Base-by-base conservation (phyloP, 139 green algal species). In the Spirogloea muscicola region DNA sequence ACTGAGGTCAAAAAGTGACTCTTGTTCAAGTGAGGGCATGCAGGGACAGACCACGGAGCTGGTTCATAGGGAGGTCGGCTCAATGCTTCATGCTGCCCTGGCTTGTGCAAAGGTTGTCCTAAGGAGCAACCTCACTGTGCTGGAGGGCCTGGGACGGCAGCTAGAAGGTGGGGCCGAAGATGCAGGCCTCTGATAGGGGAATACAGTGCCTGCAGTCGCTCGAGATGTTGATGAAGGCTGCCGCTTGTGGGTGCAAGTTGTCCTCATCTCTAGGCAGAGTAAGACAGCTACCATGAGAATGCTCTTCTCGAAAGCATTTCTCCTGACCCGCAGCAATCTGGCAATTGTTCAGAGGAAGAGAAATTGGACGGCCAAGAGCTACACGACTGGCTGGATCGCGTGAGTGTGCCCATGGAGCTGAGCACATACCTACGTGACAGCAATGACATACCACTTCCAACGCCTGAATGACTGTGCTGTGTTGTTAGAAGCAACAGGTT, bases 1-100 rank as follows among this genome's bases (percentile, higher is more conserved):
- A n/a, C n/a, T n/a, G n/a, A n/a, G n/a, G n/a, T n/a, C n/a, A n/a
- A n/a, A n/a, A n/a, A n/a, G n/a, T n/a, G n/a, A n/a, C n/a, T n/a
- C n/a, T n/a, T n/a, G n/a, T n/a, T n/a, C n/a, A n/a, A n/a, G 49
- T 9, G 49, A 60, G 9, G 49, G 49, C 49, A 31, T 62, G 62
- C 62, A 72, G 62, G 62, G 62, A 4, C 68, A 67, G 66, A 36
- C 78, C 48, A 49, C 82, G 13, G 52, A 55, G 59, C 68, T 84
- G 60, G 84, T 89, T 41, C 89, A 92, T 57, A 58, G 71, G 3
- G 89, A 93, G 74, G 89, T 91, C 9, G 82, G 85, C 65, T 55
- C 62, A 33, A 27, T 96, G 77, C 76, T 91, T 7, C 86, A 90
- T 38, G 83, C 57, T 1, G 88, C 91, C 3, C 80, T 96, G 44